These are phyloP conservation scores for Phtheirospermum japonicum DNA, from an alignment of 257 asterid species.

Conservation along the genomic window DNA sequence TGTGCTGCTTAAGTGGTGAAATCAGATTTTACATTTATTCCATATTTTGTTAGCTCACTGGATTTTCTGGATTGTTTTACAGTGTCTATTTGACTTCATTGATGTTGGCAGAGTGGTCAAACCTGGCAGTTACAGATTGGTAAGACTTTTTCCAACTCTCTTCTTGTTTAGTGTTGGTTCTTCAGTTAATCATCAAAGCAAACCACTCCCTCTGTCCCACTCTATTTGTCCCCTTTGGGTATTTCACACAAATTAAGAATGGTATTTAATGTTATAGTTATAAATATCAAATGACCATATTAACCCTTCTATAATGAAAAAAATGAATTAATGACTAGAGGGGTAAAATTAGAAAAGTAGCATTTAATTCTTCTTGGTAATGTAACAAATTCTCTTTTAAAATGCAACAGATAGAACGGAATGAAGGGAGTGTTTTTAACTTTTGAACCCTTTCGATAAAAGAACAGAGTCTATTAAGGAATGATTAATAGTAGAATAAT, in stretches of 20 bases:
- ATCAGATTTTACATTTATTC: not conserved
- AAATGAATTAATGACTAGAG: too few species aligned
- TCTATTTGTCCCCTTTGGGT: too few species aligned
- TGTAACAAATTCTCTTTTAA: too few species aligned
- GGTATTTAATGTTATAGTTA: too few species aligned
- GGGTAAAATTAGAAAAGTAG: too few species aligned
- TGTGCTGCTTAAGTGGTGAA: not conserved
- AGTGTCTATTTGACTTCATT: slow-evolving; percentile 74
- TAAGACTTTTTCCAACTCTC: slow-evolving; percentile 24
- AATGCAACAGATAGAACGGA: too few species aligned
- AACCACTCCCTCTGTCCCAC: not conserved
- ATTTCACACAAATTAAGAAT: too few species aligned
- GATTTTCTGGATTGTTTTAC: slow-evolving; percentile 28
- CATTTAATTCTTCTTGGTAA: not conserved
- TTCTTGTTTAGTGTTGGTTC: not conserved
- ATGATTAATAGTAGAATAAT: not conserved
- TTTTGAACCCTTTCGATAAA: not conserved
- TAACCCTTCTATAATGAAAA: too few species aligned
- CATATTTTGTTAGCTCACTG: slow-evolving; percentile 18
- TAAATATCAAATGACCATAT: too few species aligned
- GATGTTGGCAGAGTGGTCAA: slow-evolving; percentile 65
- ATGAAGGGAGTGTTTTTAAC: too few species aligned
- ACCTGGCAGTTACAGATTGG: slow-evolving; percentile 87
- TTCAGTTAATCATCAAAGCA: not conserved
- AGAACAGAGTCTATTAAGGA: not conserved